Conservation (phyloP, 352 stramenopile genomes). For the Phytophthora crassamura region DNA sequence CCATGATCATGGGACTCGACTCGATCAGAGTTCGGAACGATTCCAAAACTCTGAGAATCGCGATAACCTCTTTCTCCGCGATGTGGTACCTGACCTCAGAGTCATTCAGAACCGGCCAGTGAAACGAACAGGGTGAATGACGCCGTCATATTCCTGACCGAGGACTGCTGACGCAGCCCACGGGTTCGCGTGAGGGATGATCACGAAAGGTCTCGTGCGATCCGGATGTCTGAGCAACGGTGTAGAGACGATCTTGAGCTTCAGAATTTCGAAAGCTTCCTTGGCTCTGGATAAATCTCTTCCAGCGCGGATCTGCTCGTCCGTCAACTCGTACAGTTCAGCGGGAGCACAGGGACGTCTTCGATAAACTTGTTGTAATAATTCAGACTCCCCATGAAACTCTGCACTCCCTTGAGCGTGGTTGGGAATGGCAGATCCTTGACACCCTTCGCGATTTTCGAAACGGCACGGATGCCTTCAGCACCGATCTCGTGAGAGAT, state of each 20-base stretch:
- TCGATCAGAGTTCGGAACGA: neutral
- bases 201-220: neutral
- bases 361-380: conserved; percentile 24
- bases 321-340: neutral
- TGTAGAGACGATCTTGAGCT: conserved; percentile 1
- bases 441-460: too few relatives aligned
- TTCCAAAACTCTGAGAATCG: neutral
- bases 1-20: neutral
- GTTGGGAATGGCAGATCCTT: too few relatives aligned
- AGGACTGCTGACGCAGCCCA: neutral
- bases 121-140: conserved; percentile 2
- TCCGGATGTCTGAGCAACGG: neutral
- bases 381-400: too few relatives aligned
- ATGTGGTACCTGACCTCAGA: neutral
- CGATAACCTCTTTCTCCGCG: conserved; percentile 4
- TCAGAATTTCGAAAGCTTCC: neutral
- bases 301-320: neutral
- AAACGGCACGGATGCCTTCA: too few relatives aligned
- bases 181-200: neutral
- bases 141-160: neutral
- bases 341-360: conserved; percentile 15
- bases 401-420: too few relatives aligned
- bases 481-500: too few relatives aligned
- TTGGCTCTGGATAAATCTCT: neutral
- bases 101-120: neutral